Conservation (phyloP, 345 rosid genomes). For the Cochlearia excelsa region DNA sequence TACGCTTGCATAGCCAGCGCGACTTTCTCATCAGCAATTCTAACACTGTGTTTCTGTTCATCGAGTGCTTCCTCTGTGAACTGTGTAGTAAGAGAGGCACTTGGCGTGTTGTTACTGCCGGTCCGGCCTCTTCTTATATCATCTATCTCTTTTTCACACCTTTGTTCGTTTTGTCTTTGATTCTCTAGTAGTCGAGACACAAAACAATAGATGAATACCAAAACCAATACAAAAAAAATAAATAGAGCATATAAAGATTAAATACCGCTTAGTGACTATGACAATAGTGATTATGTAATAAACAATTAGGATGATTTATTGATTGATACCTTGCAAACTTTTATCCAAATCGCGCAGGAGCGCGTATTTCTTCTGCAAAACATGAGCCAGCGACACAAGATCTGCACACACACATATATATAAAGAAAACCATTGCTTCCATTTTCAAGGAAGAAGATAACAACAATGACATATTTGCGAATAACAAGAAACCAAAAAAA, state of each 20-base stretch:
- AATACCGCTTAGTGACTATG: neutral
- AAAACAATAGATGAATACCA: slow-evolving; percentile 2
- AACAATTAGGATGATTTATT: no score
- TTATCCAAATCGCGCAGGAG: slow-evolving; percentile 81
- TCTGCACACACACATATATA: slow-evolving; percentile 38
- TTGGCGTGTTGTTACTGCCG: slow-evolving; percentile 51
- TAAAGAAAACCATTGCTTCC: slow-evolving; percentile 2
- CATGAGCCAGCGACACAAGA: slow-evolving; percentile 74
- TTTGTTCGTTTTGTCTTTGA: slow-evolving; percentile 78
- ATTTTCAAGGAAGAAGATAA: neutral
- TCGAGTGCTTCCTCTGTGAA: slow-evolving; percentile 91
- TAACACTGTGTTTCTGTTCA: slow-evolving; percentile 87
- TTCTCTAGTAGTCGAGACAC: slow-evolving; percentile 42
- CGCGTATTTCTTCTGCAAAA: slow-evolving; percentile 82
- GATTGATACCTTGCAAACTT: slow-evolving; percentile 76
- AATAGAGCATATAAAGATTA: neutral
- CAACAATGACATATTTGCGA: neutral
- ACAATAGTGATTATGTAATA: neutral
- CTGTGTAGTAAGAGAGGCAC: slow-evolving; percentile 45
- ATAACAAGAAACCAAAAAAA: neutral
- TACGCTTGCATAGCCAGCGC: slow-evolving; percentile 86
- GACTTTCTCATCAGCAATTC: slow-evolving; percentile 96
- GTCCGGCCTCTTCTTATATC: slow-evolving; percentile 64
- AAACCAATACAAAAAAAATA: neutral
- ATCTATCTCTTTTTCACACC: slow-evolving; percentile 85